Evolutionary conservation across 1,284 basidiomycete species (phyloP).

Genomic region (Rhodotorula mucilaginosa): DNA sequence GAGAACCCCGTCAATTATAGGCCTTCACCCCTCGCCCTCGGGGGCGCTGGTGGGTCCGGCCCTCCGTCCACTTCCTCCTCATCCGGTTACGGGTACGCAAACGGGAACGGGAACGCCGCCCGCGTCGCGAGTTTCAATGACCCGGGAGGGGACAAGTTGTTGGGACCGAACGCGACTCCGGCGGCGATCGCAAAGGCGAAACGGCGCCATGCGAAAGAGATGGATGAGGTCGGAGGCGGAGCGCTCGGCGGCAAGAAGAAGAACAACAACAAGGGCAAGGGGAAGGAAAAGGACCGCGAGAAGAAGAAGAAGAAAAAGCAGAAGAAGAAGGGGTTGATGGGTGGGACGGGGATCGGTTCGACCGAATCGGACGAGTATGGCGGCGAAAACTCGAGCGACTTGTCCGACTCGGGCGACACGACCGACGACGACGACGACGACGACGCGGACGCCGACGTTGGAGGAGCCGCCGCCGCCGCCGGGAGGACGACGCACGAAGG

Average conservation of each 20-base stretch:
- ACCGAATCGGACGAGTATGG: too few species aligned
- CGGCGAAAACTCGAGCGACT: too few species aligned
- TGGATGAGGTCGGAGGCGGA: not conserved
- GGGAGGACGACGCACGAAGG: not conserved
- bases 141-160: constrained; percentile 1
- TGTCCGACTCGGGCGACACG: too few species aligned
- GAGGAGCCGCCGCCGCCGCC: not conserved
- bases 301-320: not conserved
- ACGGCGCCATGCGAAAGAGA: not conserved
- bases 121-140: constrained; percentile 4
- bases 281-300: not conserved
- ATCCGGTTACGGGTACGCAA: not conserved
- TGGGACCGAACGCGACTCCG: constrained; percentile 2
- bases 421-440: not conserved
- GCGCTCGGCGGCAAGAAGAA: not conserved
- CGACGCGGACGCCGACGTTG: too few species aligned
- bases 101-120: not conserved
- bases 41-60: not conserved
- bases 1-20: not conserved
- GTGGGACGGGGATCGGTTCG: too few species aligned
- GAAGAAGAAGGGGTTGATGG: not conserved
- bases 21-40: not conserved
- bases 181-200: not conserved
- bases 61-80: not conserved
- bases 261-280: constrained; percentile 1